Evolutionary conservation across 306 rosid genomes (phyloP), one percentile per base, ranked within the genome.

Genomic region (Begonia masoniana): DNA sequence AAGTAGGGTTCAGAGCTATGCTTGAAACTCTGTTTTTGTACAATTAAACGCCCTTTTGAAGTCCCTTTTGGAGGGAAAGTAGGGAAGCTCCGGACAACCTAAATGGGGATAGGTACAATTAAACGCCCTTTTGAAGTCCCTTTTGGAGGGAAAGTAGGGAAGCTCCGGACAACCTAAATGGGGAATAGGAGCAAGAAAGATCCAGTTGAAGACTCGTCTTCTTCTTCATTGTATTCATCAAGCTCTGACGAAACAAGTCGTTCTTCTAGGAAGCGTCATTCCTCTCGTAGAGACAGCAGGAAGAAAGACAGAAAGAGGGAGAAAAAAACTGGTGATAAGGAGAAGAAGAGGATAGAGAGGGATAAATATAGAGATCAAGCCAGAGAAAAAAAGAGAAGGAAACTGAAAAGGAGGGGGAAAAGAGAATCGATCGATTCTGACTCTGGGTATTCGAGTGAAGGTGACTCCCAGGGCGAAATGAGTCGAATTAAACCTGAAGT

Each of bases 301-400:
- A 83, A 80, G 51, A 79, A 64, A 41, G 78, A 70, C 4, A 65
- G 56, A 63, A 77, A 57, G 55, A 68, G 66, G 63, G 84, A 77
- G 41, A 77, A 59, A 69, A 68, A 53, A 69, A 72, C 57, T 54
- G 63, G 41, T 74, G 68, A 68, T 68, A 59, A 57, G 71, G 71
- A 62, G 49, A 60, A 75, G 81, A 73, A 26, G 73, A 64, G 54
- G 71, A 68, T 45, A 67, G 76, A 64, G 47, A 65, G 46, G 74
- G 68, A 61, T 71, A 59, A 57, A 66, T 69, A 62, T 50, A 61
- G 71, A 57, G 74, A 59, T 10, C 55, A 31, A 51, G 66, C 47
- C 39, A 54, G 74, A 57, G 87, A 80, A 41, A 57, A 65, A 36
- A 74, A 60, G 61, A 66, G 53, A 31, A 58, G 60, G 67, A 81